Percentiles rank a stretch among this genome's conserved stretches.
Conservation (phyloP, 768 basidiomycete species). For the Arthromyces matolae region DNA sequence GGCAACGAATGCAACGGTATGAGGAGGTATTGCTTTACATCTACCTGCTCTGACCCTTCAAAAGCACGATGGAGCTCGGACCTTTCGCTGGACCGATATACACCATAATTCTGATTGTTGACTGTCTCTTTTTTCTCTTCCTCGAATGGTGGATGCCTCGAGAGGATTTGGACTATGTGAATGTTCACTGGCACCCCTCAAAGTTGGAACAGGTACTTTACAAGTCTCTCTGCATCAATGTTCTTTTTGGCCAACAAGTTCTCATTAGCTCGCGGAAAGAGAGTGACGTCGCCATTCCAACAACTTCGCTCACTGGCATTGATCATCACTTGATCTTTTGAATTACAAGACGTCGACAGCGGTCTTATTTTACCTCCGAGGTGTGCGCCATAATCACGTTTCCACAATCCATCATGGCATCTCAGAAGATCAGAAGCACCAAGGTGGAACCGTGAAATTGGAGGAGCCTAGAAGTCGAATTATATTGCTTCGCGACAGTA, state of each 20-base stretch:
- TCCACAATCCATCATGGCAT: too few species aligned
- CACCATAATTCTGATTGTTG: conserved; percentile 82
- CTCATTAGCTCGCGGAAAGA: conserved; percentile 7
- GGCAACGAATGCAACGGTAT: conserved; percentile 74
- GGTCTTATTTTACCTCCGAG: too few species aligned
- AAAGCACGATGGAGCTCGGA: conserved; percentile 69
- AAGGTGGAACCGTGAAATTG: too few species aligned
- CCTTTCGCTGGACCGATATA: conserved; percentile 84
- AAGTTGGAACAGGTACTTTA: conserved; percentile 33
- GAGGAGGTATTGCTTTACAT: neutral
- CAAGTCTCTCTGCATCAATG: neutral
- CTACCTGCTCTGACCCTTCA: neutral
- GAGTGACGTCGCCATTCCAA: too few species aligned
- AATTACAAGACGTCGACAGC: too few species aligned
- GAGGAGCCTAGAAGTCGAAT: too few species aligned
- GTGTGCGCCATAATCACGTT: too few species aligned
- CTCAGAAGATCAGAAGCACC: too few species aligned
- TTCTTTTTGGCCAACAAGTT: neutral
- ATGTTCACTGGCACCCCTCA: conserved; percentile 54
- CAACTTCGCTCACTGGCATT: too few species aligned
- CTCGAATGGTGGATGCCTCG: conserved; percentile 85
- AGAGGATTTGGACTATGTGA: conserved; percentile 72
- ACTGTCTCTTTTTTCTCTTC: conserved; percentile 82
- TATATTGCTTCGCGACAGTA: too few species aligned
- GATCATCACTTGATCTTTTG: too few species aligned